Conservation (phyloP, 176 grass and related monocot genomes). For the Puya raimondii region DNA sequence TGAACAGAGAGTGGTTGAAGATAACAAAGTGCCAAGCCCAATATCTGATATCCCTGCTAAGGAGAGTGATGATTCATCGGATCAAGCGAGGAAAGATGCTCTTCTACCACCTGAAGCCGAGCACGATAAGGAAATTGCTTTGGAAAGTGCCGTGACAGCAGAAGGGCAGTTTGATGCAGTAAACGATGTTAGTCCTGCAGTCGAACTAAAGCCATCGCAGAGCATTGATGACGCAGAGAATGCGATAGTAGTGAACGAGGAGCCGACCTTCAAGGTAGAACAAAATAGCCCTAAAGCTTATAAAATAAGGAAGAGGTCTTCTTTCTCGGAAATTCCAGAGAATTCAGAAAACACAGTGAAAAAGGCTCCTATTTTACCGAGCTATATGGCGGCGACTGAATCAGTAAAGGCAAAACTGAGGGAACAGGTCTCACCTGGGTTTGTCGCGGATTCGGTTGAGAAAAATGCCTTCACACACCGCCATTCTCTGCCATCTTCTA, state of each 20-base stretch:
- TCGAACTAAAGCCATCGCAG: conserved; percentile 39
- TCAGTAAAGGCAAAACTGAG: conserved; percentile 38
- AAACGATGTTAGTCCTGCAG: conserved; percentile 20
- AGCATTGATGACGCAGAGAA: conserved; percentile 34
- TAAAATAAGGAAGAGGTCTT: conserved; percentile 69
- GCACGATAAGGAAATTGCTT: conserved; percentile 28
- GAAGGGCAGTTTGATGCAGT: conserved; percentile 30
- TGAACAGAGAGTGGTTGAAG: conserved; percentile 28
- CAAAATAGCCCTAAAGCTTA: conserved; percentile 24
- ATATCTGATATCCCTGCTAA: conserved; percentile 25
- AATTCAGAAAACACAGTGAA: conserved; percentile 39
- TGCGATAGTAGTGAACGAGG: conserved; percentile 32
- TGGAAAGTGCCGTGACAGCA: conserved; percentile 12
- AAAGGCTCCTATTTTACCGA: conserved; percentile 31
- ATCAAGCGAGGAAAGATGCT: conserved; percentile 32
- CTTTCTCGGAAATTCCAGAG: conserved; percentile 60
- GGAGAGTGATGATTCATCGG: conserved; percentile 24
- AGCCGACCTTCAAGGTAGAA: conserved; percentile 44
- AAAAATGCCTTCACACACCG: conserved; percentile 49
- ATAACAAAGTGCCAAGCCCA: conserved; percentile 23
- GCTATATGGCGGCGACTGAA: conserved; percentile 33
- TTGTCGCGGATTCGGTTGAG: conserved; percentile 52
- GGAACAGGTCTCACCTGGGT: conserved; percentile 26
- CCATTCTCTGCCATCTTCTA: conserved; percentile 68
- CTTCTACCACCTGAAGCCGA: conserved; percentile 35